phyloP scores from a whole-genome alignment of 2,329 filamentous ascomycete species.

The Xylaria sp. region DNA sequence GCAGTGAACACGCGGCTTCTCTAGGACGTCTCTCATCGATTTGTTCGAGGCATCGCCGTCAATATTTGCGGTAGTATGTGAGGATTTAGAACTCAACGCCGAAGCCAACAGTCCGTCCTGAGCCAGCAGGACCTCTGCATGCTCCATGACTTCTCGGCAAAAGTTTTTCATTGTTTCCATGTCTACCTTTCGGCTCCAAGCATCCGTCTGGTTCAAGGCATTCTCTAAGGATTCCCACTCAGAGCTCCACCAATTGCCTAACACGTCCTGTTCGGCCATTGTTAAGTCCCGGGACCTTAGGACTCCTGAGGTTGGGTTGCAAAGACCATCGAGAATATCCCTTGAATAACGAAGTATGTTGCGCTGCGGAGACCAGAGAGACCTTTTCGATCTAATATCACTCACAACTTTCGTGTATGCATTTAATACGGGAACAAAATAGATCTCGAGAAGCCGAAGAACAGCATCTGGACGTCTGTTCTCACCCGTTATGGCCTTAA shows the following conservation, averaged over 20 bases:
- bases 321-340: conserved; percentile 67
- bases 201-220: conserved; percentile 84
- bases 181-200: conserved; percentile 81
- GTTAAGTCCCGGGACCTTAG: conserved; percentile 67
- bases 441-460: conserved; percentile 57
- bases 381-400: conserved; percentile 56
- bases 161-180: conserved; percentile 89
- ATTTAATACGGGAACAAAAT: conserved; percentile 57
- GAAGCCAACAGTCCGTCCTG: conserved; percentile 86
- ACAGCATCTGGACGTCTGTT: conserved; percentile 62
- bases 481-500: conserved; percentile 84
- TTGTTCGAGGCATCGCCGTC: conserved; percentile 52
- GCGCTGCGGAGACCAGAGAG: conserved; percentile 67
- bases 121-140: conserved; percentile 85
- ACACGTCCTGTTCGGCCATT: conserved; percentile 69
- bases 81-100: conserved; percentile 61
- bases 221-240: conserved; percentile 85
- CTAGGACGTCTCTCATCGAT: conserved; percentile 64
- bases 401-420: conserved; percentile 58
- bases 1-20: conserved; percentile 70
- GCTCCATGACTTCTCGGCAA: conserved; percentile 93
- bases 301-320: conserved; percentile 66
- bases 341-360: conserved; percentile 67
- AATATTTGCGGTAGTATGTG: conserved; percentile 45
- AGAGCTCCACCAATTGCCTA: conserved; percentile 83